A percentile compares a stretch with the other conserved stretches of the same genome.
Evolutionary conservation across 2,329 filamentous ascomycete genomes (phyloP).

Genomic region (Stachybotrys chartarum): DNA sequence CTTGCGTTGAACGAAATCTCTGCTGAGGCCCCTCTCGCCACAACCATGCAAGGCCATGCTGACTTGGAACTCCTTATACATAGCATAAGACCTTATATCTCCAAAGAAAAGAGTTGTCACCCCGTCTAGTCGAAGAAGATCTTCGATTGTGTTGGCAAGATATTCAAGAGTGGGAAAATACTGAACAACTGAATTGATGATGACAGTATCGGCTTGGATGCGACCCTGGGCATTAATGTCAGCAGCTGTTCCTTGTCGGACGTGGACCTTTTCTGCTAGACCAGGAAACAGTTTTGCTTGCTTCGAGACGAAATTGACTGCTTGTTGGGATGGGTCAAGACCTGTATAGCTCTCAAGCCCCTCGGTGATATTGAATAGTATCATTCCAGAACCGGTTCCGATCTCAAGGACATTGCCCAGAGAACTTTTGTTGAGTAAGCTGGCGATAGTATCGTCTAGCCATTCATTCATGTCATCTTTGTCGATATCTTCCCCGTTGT

Average conservation of each 20-base stretch:
- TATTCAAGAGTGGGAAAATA: conserved; percentile 5
- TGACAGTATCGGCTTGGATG: background rate
- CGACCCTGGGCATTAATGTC: background rate
- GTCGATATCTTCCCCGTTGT: conserved; percentile 8
- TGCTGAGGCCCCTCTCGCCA: background rate
- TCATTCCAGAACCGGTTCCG: conserved; percentile 11
- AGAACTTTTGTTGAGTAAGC: background rate
- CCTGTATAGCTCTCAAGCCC: background rate
- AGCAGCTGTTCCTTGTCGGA: background rate
- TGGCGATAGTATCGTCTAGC: conserved; percentile 10
- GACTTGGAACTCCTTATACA: conserved; percentile 6
- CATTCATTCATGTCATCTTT: conserved; percentile 11
- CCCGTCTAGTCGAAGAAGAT: background rate
- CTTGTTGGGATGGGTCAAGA: background rate
- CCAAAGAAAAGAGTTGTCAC: conserved; percentile 10
- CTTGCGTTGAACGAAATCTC: conserved; percentile 1
- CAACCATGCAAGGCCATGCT: background rate
- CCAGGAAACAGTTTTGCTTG: background rate
- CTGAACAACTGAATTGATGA: conserved; percentile 4
- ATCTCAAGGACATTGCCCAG: conserved; percentile 7
- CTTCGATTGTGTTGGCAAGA: background rate
- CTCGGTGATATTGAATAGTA: background rate
- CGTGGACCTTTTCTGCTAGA: background rate
- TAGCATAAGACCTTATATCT: conserved; percentile 11
- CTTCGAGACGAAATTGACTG: background rate